Conservation (phyloP, 1,139 yeast genomes). For the Debaryomyces sp. region DNA sequence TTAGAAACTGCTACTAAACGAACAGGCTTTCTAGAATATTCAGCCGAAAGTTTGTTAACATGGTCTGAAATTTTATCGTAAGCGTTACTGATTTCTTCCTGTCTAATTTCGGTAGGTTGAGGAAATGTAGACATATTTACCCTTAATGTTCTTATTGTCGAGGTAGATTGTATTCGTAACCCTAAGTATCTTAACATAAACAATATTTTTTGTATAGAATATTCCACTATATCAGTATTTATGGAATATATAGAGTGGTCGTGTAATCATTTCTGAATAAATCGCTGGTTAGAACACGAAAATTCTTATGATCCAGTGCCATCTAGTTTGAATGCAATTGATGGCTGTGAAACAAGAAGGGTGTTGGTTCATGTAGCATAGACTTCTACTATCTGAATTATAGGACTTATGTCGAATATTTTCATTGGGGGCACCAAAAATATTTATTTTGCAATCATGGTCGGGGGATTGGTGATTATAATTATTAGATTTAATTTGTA, state of each 20-base stretch:
- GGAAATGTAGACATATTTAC: conserved; percentile 10
- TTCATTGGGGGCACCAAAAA: background rate
- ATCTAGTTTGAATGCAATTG: background rate
- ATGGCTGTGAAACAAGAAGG: background rate
- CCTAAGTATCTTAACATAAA: conserved; percentile 2
- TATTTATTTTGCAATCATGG: background rate
- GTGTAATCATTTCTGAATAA: background rate
- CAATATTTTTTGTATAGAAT: background rate
- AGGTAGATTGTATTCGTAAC: background rate
- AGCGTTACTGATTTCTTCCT: conserved; percentile 31
- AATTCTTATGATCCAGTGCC: background rate
- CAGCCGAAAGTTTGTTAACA: conserved; percentile 19
- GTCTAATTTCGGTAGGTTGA: conserved; percentile 20
- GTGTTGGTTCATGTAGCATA: background rate
- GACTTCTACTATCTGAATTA: background rate
- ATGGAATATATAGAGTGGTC: background rate
- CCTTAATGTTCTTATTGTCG: background rate
- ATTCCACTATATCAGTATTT: too few species aligned
- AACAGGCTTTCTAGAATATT: conserved; percentile 32
- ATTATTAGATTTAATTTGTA: too few species aligned
- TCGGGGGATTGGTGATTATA: too few species aligned
- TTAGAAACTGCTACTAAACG: conserved; percentile 81
- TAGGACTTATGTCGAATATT: background rate
- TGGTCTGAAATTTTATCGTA: conserved; percentile 26
- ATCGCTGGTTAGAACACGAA: conserved; percentile 1